Percentiles rank a stretch among this genome's conserved stretches.
phyloP scores from a whole-genome alignment of 2,329 filamentous ascomycete species.

The Cryphonectria japonica region DNA sequence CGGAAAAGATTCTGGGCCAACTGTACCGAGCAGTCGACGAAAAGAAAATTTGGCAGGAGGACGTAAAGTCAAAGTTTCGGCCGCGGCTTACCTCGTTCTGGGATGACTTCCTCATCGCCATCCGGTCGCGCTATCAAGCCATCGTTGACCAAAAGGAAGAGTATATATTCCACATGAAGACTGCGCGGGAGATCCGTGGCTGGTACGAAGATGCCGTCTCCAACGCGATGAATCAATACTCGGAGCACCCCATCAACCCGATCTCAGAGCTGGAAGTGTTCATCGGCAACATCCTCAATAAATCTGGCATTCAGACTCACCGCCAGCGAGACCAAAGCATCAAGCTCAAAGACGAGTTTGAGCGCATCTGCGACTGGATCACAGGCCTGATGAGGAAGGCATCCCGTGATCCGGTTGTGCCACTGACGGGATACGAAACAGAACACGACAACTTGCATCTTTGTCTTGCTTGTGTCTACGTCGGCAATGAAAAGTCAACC shows the following conservation, averaged over 20 bases:
- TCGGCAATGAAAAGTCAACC: constrained; percentile 24
- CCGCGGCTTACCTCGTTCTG: constrained; percentile 45
- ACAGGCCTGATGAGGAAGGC: constrained; percentile 40
- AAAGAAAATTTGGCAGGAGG: constrained; percentile 61
- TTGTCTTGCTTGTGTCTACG: constrained; percentile 38
- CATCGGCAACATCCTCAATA: constrained; percentile 59
- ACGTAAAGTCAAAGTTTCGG: constrained; percentile 44
- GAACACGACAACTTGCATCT: constrained; percentile 34
- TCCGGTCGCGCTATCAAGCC: constrained; percentile 36
- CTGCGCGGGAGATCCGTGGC: constrained; percentile 47
- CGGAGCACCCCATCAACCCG: constrained; percentile 48
- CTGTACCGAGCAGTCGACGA: constrained; percentile 78
- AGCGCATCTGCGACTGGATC: constrained; percentile 48
- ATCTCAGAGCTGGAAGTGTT: constrained; percentile 59
- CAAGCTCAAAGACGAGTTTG: constrained; percentile 56
- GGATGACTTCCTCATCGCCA: constrained; percentile 43
- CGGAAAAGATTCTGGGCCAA: constrained; percentile 68
- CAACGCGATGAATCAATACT: constrained; percentile 47
- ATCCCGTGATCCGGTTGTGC: neutral
- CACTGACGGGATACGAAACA: constrained; percentile 24
- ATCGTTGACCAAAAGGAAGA: constrained; percentile 31
- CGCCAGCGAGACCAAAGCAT: constrained; percentile 56
- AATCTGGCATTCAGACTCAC: constrained; percentile 50
- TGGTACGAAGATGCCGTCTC: constrained; percentile 51
- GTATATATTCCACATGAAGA: constrained; percentile 40